Base-by-base conservation (phyloP, 2,329 filamentous ascomycete genomes). In the Fusarium oligoseptatum region DNA sequence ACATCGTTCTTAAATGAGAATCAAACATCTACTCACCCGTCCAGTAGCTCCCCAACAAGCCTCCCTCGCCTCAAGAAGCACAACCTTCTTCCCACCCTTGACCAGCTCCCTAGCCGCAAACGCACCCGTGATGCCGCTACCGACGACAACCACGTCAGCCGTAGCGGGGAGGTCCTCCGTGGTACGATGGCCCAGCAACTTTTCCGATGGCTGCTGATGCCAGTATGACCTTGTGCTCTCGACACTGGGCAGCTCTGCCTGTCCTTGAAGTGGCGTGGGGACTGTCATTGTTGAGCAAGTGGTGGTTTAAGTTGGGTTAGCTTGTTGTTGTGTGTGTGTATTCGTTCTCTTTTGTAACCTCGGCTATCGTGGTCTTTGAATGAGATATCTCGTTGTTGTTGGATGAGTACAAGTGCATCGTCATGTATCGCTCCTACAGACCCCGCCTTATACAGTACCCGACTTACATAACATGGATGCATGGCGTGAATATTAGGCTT, bases 1-100 rank as follows among this genome's bases (percentile, higher is more conserved):
- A 8, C 5, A 55, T 22, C 20, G 4, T 22, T 3, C 41, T 45
- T 45, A 2, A 20, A 41, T 41, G 39, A 41, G 39, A 41, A 41
- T 41, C 17, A 27, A 10, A 14, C 22, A 34, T 57, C 14, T 22
- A 86, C 90, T 86, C 79, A 94, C 92, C 79, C 93, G 85, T n/a
- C 94, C 93, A 1, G 93, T 96, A n/a, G 94, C 94, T 20, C 94
- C 94, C 89, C 90, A 95, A 79, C 93, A 95, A 5, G 92, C 93
- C 84, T 95, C 93, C 77, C 94, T 87, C 15, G 94, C 94, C 83
- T 96, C 94, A 6, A 96, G 86, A 85, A 95, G 88, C 7, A 95
- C 86, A 9, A 95, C 88, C n/a, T 83, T 86, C 68, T 87, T 83
- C 6, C 86, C 84, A 43, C 82, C 84, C 66, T 84, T 86, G 78